Base-by-base conservation (phyloP, 164 flowering plant species). In the Magnolia sinica region DNA sequence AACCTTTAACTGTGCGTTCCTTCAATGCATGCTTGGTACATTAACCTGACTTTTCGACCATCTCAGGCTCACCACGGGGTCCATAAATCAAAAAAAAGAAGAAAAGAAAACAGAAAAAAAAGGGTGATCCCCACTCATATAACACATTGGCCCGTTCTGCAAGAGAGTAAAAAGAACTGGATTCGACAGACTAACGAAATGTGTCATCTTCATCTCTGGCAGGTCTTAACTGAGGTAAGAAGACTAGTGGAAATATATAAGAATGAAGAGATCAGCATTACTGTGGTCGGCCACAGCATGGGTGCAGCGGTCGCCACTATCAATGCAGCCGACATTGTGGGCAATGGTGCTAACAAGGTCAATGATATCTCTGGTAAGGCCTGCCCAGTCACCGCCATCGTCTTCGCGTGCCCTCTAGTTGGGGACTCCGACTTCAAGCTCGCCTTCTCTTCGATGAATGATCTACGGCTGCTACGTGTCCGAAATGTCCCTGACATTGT, bases 271-370 rank as follows among this genome's bases (percentile, higher is more conserved):
- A 73, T 87, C 4, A 89, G 94, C 82, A 83, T 89, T 58, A 88
- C 88, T 2, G 24, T 88, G 8, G 75, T 90, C 68, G 64, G 94
- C 79, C 72, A 91, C 89, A 95, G 98, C 84, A 77, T 95, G 66
- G 98, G 98, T 0, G 94, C 92, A 6, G 91, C 97, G 6, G 69
- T 95, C 1, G 91, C 87, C 66, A 90, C 95, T 0, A 74, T 95
- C 7, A 91, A 81, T 50, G 97, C 97, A 1, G 79, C 78, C 0
- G 97, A 95, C 81, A 91, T 95, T 22, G 88, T 83, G 0, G 83
- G 81, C 65, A 90, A 91, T 69, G 90, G 89, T 8, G 22, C 77
- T 7, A 89, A 91, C 87, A 81, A 31, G 71, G 76, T 84, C 0
- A 74, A 18, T 52, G 69, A 55, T 27, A 50, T 5, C 9, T 81